These are phyloP conservation scores for Mycena vitilis DNA, from an alignment of 768 basidiomycete species.

Conservation along the genomic window DNA sequence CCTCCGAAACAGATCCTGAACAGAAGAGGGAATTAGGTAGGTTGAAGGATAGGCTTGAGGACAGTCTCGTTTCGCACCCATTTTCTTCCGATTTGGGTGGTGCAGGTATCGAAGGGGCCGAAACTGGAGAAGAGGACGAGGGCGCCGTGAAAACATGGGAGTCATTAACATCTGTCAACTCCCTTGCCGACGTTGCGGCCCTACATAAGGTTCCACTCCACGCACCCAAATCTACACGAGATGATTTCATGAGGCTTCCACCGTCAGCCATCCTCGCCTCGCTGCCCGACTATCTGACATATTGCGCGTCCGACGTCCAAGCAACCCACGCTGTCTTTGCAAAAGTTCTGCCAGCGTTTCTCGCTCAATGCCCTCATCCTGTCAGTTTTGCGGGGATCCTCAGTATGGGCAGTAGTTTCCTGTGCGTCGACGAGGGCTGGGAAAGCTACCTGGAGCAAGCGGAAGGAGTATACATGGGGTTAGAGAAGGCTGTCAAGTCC, in stretches of 20 bases:
- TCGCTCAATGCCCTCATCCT: constrained; percentile 88
- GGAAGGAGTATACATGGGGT: constrained; percentile 77
- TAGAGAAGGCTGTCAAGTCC: constrained; percentile 71
- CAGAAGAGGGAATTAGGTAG: constrained; percentile 57
- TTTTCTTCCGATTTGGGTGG: constrained; percentile 5
- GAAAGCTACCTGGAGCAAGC: constrained; percentile 83
- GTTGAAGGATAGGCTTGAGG: constrained; percentile 54
- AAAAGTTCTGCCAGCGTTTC: constrained; percentile 83
- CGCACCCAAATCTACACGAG: constrained; percentile 53
- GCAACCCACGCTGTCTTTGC: constrained; percentile 87
- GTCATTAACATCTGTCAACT: constrained; percentile 91
- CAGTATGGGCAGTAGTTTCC: constrained; percentile 91
- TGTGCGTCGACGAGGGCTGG: constrained; percentile 94
- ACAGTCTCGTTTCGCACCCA: constrained; percentile 29
- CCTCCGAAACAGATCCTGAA: constrained; percentile 58
- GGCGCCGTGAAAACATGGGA: constrained; percentile 79
- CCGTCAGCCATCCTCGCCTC: constrained; percentile 73
- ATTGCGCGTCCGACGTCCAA: constrained; percentile 88
- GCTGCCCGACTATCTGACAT: constrained; percentile 80
- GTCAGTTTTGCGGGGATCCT: constrained; percentile 92
- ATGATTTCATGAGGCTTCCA: constrained; percentile 78
- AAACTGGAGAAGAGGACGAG: constrained; percentile 42
- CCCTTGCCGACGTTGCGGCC: constrained; percentile 90
- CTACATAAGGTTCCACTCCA: constrained; percentile 61
- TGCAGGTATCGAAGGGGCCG: constrained; percentile 47